Conservation (phyloP, 352 stramenopile species). For the Pythium vanterpoolii region DNA sequence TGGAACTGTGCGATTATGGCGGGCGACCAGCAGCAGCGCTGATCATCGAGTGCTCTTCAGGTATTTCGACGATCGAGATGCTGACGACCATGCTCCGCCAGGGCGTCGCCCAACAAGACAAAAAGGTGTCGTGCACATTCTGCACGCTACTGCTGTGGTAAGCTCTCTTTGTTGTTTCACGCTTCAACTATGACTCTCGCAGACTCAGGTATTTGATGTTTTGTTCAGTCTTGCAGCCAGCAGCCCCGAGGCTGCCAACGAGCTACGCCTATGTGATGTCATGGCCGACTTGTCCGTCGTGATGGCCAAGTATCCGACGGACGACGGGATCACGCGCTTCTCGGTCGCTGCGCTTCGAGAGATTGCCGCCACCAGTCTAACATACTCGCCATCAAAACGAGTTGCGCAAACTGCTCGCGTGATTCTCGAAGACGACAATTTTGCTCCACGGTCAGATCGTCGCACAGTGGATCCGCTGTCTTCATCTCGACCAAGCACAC, state of each 20-base stretch:
- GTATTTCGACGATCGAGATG: slow-evolving; percentile 36
- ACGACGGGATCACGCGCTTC: slow-evolving; percentile 73
- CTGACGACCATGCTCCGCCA: slow-evolving; percentile 48
- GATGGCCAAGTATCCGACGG: slow-evolving; percentile 69
- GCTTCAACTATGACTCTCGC: not conserved
- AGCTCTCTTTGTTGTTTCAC: not conserved
- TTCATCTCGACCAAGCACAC: slow-evolving; percentile 2
- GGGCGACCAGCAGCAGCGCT: slow-evolving; percentile 30
- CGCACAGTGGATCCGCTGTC: not conserved
- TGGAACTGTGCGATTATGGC: slow-evolving; percentile 58
- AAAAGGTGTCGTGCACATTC: slow-evolving; percentile 69
- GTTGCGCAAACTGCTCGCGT: slow-evolving; percentile 61
- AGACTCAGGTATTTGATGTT: not conserved
- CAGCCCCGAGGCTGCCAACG: slow-evolving; percentile 35
- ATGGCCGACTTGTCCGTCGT: slow-evolving; percentile 68
- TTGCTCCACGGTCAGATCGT: not conserved
- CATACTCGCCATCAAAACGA: slow-evolving; percentile 52
- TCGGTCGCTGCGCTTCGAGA: slow-evolving; percentile 49
- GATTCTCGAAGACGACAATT: slow-evolving; percentile 56
- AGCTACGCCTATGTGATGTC: slow-evolving; percentile 41
- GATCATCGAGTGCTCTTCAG: slow-evolving; percentile 28
- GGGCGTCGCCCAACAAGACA: slow-evolving; percentile 58
- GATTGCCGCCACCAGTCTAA: slow-evolving; percentile 57
- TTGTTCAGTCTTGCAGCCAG: slow-evolving; percentile 48
- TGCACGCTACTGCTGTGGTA: slow-evolving; percentile 66